Base-by-base conservation (phyloP, 225 moss, liverwort and hornwort genomes). In the Asterella californica region DNA sequence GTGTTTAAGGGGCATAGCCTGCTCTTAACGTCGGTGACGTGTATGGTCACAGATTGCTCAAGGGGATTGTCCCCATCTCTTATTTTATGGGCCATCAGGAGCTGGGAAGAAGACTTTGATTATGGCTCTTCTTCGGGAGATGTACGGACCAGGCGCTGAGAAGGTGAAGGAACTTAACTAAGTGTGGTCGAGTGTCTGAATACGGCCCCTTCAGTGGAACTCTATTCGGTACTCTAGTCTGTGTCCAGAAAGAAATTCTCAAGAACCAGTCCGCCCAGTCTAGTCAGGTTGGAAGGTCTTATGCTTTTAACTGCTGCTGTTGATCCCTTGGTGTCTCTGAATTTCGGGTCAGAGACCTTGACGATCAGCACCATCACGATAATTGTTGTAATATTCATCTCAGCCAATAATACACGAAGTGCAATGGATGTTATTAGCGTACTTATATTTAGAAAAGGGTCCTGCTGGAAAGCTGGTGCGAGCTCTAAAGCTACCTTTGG, bases 101-200 rank as follows among this genome's bases (percentile, higher is more conserved):
- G 91, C 93, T 79, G 92, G 95, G 79, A 96, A 93, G 82, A 93
- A 92, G 88, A 93, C 93, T 15, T 87, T 92, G 53, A 92, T 96
- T 42, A 90, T 93, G 93, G 95, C 93, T 59, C 84, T 96, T 84
- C 85, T 92, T 9, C 87, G 92, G 77, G 93, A 93, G 72, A 92
- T 93, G 90, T 93, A 88, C 77, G 93, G 93, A 79, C 87, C 89
- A 32, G 85, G 95, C 46, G 95, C 93, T 62, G 95, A 96, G 86
- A 96, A 93, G 90, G 93, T 92, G 62, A 71, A 32, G 78, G n/a
- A 72, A 11, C 19, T n/a, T 19, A 4, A 12, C 3, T 52, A 32
- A 0, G 15, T 9, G 1, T 50, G 14, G 9, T 73, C n/a, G 1
- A 70, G 29, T 0, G 22, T 33, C 22, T 33, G 15, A 14, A 65